Evolutionary conservation across 805 yeast species (phyloP).

Genomic region (Groenewaldozyma tartarivorans): DNA sequence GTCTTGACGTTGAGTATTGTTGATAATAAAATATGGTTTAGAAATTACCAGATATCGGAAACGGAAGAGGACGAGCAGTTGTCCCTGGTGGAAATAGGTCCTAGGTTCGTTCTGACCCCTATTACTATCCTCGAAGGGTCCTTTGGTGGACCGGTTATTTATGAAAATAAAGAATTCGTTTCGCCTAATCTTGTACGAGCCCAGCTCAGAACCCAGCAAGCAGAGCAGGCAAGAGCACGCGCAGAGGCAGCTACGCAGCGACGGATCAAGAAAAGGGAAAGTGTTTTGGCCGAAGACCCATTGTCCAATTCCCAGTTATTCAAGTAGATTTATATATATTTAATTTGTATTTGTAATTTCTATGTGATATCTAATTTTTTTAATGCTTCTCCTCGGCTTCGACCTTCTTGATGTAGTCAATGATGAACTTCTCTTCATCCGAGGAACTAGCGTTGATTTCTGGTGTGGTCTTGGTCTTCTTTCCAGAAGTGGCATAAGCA

Average conservation of each 20-base stretch:
- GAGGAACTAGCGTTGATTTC: conserved; percentile 66
- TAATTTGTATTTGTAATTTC: neutral
- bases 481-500: conserved; percentile 66
- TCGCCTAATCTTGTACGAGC: conserved; percentile 94
- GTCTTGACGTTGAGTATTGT: conserved; percentile 88
- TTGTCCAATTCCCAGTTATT: conserved; percentile 69
- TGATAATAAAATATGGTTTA: conserved; percentile 89
- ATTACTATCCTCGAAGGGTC: conserved; percentile 92
- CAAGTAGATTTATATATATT: conserved; percentile 30
- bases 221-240: conserved; percentile 68
- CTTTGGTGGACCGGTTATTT: conserved; percentile 94
- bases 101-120: conserved; percentile 86
- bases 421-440: conserved; percentile 82
- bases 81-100: conserved; percentile 89
- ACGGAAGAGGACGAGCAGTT: conserved; percentile 48
- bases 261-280: conserved; percentile 67
- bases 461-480: conserved; percentile 48
- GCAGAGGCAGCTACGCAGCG: conserved; percentile 69
- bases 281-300: conserved; percentile 67
- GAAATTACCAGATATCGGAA: conserved; percentile 85
- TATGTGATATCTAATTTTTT: neutral
- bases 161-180: conserved; percentile 92
- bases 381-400: conserved; percentile 15
- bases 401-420: conserved; percentile 50
- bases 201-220: conserved; percentile 70